These are phyloP conservation scores for Quercus suber DNA, from an alignment of 306 rosid species.

Conservation along the genomic window DNA sequence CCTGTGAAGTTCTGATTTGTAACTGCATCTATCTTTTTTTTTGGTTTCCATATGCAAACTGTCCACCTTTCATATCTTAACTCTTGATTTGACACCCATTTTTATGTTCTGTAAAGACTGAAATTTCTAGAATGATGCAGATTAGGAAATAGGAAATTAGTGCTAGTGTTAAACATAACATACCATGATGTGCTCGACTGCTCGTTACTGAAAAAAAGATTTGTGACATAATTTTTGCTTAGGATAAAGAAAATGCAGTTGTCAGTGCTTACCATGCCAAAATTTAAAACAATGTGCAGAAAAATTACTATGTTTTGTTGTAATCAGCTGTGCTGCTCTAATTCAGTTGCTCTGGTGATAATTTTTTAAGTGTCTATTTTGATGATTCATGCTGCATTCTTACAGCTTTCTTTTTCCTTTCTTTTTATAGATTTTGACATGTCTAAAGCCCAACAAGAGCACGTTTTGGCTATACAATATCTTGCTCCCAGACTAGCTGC, in stretches of 20 bases:
- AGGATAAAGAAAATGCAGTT: not conserved
- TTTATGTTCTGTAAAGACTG: not conserved
- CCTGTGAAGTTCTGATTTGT: not conserved
- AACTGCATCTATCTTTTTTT: too few relatives aligned
- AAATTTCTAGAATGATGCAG: not conserved
- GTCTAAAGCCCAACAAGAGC: slow-evolving; percentile 76
- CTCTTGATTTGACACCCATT: not conserved
- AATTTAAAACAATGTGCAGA: not conserved
- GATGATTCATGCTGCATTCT: slow-evolving; percentile 20
- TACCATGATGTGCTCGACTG: not conserved
- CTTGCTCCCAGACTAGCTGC: slow-evolving; percentile 90
- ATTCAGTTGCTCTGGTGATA: not conserved
- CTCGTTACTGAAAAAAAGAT: not conserved
- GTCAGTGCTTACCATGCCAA: not conserved
- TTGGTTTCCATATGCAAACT: not conserved
- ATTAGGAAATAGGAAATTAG: too few relatives aligned
- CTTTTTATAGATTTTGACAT: slow-evolving; percentile 71
- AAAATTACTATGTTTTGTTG: not conserved
- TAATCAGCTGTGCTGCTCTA: not conserved
- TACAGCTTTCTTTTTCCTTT: slow-evolving; percentile 20
- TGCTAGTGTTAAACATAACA: not conserved
- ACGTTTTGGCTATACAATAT: slow-evolving; percentile 64
- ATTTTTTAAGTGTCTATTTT: not conserved
- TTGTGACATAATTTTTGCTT: not conserved
- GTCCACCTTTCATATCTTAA: not conserved